Base-by-base conservation (phyloP, 2,329 filamentous ascomycete species). In the Phyllosticta citriasiana region DNA sequence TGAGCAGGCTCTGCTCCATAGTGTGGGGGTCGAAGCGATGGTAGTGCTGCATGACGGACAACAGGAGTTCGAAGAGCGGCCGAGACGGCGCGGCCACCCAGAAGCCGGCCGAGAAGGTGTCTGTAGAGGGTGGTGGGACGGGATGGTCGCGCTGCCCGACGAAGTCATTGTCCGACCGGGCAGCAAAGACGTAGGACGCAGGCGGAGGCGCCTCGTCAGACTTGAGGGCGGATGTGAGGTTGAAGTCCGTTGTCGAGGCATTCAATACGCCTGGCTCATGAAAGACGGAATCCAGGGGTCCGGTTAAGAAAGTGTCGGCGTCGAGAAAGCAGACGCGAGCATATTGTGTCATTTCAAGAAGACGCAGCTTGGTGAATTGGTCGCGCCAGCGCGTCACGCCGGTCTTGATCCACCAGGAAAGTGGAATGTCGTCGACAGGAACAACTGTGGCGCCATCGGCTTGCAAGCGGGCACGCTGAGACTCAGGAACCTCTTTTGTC, bases 291-390 rank as follows among this genome's bases (percentile, higher is more conserved):
- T 77, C 75, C 10, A 78, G 65, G 0, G 66, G 70, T 2, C 65
- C 62, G 3, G 68, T 71, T 47, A 79, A 64, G 19, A 77, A 60
- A 9, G 71, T 76, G 64, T 79, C 77, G 25, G 75, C 72, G 63
- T 79, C 77, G 63, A 79, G 66, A 65, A 77, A 78, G n/a, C 77
- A 68, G 26, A 79, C 64, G 4, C 74, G 70, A 10, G 74, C 69
- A 65, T 73, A 79, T 57, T 78, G 65, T 3, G 71, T 73, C 69
- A 76, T 69, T 60, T 76, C 68, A 53, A 78, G 73, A 5, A 78
- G 63, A 10, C 74, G 72, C 16, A 79, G 70, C 66, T 79, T 79
- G 24, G 72, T 74, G 65, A 78, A 76, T 61, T 74, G 71, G 61
- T 79, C 75, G 40, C 73, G 72, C 74, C 74, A 79, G 51, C 76